phyloP scores from a whole-genome alignment of 2,329 filamentous ascomycete genomes.

The Cladosporium sphaerospermum region DNA sequence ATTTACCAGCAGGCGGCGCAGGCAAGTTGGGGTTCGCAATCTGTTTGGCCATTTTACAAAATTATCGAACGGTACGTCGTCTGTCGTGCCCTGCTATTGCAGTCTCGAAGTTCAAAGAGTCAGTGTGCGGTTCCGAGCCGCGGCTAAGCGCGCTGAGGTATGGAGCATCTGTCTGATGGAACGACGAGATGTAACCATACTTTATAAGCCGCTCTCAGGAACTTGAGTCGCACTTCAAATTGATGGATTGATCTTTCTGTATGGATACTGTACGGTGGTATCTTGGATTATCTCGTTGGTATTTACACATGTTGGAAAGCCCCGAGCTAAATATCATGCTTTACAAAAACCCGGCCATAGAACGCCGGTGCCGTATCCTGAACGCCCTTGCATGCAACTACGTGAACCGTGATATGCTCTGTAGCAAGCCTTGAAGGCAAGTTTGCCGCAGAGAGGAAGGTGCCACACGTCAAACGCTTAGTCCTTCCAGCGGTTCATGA shows the following conservation, averaged over 20 bases:
- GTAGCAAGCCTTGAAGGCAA: not conserved
- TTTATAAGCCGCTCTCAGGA: too few species aligned
- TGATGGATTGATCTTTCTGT: too few species aligned
- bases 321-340: not conserved
- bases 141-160: too few species aligned
- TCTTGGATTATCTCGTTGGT: not conserved
- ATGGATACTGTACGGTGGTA: not conserved
- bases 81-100: too few species aligned
- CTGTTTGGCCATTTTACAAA: conserved; percentile 15
- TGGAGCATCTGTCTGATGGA: too few species aligned
- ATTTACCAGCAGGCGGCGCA: conserved; percentile 44
- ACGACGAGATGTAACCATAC: too few species aligned
- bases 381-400: conserved; percentile 6
- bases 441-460: not conserved
- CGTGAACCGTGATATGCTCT: not conserved
- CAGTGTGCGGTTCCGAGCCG: too few species aligned
- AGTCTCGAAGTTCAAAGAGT: too few species aligned
- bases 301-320: not conserved
- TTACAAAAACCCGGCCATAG: conserved; percentile 3
- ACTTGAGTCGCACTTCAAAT: too few species aligned
- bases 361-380: conserved; percentile 5
- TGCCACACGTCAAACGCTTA: conserved; percentile 23
- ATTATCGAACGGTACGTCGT: too few species aligned
- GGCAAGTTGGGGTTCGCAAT: conserved; percentile 32
- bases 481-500: conserved; percentile 55